These are phyloP conservation scores for Aplosporella prunicola DNA, from an alignment of 2,329 filamentous ascomycete genomes.

Conservation along the genomic window DNA sequence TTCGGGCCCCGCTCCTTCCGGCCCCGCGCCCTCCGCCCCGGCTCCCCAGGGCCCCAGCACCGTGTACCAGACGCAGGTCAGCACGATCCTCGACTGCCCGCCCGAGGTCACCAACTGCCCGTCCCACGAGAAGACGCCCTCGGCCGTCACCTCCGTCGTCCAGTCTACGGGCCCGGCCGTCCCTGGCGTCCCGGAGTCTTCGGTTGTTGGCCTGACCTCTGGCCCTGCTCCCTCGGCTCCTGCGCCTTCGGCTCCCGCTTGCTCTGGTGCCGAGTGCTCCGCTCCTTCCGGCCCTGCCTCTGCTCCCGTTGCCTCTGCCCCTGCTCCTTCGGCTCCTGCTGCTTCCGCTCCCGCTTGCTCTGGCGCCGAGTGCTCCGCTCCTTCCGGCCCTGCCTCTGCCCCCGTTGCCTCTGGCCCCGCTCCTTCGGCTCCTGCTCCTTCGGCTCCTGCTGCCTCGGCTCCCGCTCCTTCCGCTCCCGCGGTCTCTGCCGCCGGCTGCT, in stretches of 20 bases:
- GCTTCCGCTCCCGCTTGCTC: not conserved
- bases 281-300: not conserved
- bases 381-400: not conserved
- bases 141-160: too few relatives aligned
- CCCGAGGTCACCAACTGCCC: slow-evolving; percentile 10
- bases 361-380: too few relatives aligned
- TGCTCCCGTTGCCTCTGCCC: not conserved
- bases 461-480: not conserved
- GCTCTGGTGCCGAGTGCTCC: not conserved
- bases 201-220: too few relatives aligned
- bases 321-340: not conserved
- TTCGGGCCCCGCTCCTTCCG: not conserved
- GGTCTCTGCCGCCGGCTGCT: not conserved
- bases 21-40: not conserved
- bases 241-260: not conserved
- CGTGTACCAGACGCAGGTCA: not conserved
- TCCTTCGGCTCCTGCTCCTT: not conserved
- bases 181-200: not conserved
- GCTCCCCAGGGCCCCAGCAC: slow-evolving; percentile 10
- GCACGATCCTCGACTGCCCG: slow-evolving; percentile 1
- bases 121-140: too few relatives aligned
- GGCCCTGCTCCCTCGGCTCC: too few relatives aligned
- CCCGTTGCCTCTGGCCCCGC: not conserved
- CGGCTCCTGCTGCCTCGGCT: not conserved
- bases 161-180: not conserved